These are phyloP conservation scores for Rhododendron griersonianum DNA, from an alignment of 148 eudicot genomes.

Conservation along the genomic window DNA sequence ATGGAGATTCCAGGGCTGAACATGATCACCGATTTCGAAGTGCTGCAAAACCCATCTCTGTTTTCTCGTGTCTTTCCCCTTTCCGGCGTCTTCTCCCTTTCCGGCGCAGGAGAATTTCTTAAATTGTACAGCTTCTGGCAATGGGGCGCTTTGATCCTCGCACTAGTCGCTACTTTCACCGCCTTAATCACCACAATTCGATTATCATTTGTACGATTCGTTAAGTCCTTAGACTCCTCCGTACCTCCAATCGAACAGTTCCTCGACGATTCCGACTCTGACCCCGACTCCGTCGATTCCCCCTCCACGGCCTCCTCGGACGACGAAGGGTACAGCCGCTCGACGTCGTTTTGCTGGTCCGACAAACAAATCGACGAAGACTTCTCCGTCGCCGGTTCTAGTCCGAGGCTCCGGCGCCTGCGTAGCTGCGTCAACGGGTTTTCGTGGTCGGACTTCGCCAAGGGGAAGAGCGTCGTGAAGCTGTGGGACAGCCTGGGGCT, in stretches of 20 bases:
- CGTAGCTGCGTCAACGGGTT: conserved; percentile 8
- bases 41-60: conserved; percentile 47
- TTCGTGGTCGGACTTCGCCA: conserved; percentile 44
- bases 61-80: conserved; percentile 38
- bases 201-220: conserved; percentile 25
- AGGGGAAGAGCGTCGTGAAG: conserved; percentile 63
- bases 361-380: conserved; percentile 22
- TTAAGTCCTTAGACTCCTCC: conserved; percentile 22
- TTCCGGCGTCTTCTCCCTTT: conserved; percentile 36
- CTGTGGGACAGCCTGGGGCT: conserved; percentile 63
- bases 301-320: conserved; percentile 28
- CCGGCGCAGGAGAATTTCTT: conserved; percentile 27
- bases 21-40: conserved; percentile 48
- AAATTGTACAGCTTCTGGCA: conserved; percentile 43
- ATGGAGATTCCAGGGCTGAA: conserved; percentile 65
- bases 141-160: conserved; percentile 68
- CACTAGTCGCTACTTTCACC: conserved; percentile 49
- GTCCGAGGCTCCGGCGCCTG: conserved; percentile 22
- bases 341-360: conserved; percentile 5
- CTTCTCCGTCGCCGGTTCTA: conserved; percentile 45
- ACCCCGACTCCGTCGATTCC: conserved; percentile 32
- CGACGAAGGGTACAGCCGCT: conserved; percentile 24
- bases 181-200: conserved; percentile 40
- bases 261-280: conserved; percentile 35
- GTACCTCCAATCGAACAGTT: conserved; percentile 21